Evolutionary conservation across 306 rosid genomes (phyloP).

Genomic region (Castanospermum australe): DNA sequence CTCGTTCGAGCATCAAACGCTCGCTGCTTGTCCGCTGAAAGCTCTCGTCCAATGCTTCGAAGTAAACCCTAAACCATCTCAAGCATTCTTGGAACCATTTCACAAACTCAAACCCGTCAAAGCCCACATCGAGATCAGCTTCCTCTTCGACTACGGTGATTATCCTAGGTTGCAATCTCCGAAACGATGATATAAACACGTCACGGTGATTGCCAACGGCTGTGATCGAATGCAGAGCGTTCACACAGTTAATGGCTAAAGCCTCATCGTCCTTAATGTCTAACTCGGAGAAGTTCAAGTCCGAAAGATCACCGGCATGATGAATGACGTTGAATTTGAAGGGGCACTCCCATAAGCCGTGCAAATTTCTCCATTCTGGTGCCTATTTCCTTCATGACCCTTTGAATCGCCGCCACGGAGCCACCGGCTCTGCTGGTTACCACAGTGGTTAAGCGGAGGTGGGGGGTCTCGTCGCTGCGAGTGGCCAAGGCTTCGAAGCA

Average conservation of each 20-base stretch:
- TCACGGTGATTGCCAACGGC: constrained; percentile 57
- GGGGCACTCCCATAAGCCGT: constrained; percentile 89
- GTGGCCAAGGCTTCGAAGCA: constrained; percentile 86
- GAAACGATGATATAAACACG: constrained; percentile 41
- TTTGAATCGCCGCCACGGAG: constrained; percentile 37
- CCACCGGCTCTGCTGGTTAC: constrained; percentile 39
- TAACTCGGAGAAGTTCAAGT: constrained; percentile 46
- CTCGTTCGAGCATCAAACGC: constrained; percentile 70
- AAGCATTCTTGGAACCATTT: constrained; percentile 75
- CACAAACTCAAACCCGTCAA: constrained; percentile 73
- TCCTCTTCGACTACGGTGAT: constrained; percentile 87
- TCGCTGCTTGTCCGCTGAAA: constrained; percentile 70
- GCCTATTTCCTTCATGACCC: constrained; percentile 78
- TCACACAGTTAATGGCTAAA: constrained; percentile 73
- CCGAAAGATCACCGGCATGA: constrained; percentile 70
- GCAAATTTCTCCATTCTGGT: constrained; percentile 88
- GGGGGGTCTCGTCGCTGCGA: constrained; percentile 73
- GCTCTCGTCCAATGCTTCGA: constrained; percentile 83
- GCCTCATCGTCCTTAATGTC: constrained; percentile 73
- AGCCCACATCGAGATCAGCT: constrained; percentile 74
- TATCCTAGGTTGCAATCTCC: constrained; percentile 63
- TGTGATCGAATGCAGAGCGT: constrained; percentile 56
- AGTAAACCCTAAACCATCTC: constrained; percentile 95
- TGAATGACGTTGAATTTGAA: constrained; percentile 73
- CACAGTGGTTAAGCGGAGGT: constrained; percentile 68